Evolutionary conservation across 176 grass and related monocot species (phyloP).

Genomic region (Carex littledalei): DNA sequence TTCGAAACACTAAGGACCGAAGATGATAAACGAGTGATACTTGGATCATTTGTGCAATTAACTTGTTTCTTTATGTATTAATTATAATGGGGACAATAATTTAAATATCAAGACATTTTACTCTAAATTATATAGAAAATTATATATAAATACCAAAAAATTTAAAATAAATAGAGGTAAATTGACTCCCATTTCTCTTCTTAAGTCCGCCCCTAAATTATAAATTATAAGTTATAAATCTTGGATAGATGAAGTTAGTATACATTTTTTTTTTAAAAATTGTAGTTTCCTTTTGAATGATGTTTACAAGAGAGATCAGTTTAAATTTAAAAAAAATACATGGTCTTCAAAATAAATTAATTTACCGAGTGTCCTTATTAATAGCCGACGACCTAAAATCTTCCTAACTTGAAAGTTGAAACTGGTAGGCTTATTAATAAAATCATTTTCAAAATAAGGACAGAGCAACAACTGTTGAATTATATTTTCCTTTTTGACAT

Average conservation of each 20-base stretch:
- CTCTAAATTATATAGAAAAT: too few species aligned
- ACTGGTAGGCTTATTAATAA: neutral
- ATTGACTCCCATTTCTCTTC: too few species aligned
- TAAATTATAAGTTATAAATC: neutral
- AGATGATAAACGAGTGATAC: too few species aligned
- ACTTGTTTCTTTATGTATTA: slow-evolving; percentile 5
- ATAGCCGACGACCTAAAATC: neutral
- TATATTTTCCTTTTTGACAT: neutral
- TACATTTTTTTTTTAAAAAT: neutral
- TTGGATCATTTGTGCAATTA: too few species aligned
- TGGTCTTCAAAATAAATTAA: neutral
- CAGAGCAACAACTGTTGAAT: neutral
- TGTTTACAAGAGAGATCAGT: neutral
- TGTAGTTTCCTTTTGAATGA: neutral
- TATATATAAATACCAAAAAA: too few species aligned
- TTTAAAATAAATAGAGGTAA: too few species aligned
- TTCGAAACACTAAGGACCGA: too few species aligned
- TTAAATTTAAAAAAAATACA: neutral
- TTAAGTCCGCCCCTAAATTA: neutral
- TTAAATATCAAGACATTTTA: too few species aligned
- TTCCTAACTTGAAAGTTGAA: neutral
- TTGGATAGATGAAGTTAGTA: neutral
- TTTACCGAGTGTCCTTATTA: neutral
- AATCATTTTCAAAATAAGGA: neutral
- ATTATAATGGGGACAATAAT: neutral